Evolutionary conservation across 805 yeast species (phyloP).

Genomic region (Phaffomyces opuntiae): DNA sequence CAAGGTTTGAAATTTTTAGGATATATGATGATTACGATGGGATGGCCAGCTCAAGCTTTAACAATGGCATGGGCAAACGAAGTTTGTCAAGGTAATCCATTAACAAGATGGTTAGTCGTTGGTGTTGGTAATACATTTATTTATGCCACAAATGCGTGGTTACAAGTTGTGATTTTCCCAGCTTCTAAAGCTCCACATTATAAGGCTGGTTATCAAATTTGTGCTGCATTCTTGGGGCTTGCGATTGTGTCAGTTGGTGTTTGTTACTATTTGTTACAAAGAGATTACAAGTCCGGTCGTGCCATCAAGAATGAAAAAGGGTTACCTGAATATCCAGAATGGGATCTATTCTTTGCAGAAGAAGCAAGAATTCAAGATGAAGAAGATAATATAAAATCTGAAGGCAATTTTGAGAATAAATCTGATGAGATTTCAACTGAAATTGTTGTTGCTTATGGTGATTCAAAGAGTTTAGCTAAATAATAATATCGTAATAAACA

Average conservation of each 20-base stretch:
- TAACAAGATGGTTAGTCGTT: constrained; percentile 22
- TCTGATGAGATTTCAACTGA: background rate
- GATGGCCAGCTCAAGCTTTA: constrained; percentile 22
- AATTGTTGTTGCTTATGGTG: background rate
- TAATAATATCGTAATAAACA: too few species aligned
- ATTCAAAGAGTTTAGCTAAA: background rate
- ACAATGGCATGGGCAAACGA: constrained; percentile 26
- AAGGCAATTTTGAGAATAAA: background rate
- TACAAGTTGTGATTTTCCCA: constrained; percentile 28
- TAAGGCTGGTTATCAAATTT: constrained; percentile 26
- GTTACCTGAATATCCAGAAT: constrained; percentile 12
- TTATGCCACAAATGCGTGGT: constrained; percentile 28
- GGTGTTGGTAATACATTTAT: constrained; percentile 28
- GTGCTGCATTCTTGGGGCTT: constrained; percentile 15
- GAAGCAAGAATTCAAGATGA: constrained; percentile 3
- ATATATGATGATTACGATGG: constrained; percentile 15
- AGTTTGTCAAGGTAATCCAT: constrained; percentile 20
- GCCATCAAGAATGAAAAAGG: constrained; percentile 10
- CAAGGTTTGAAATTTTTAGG: constrained; percentile 11
- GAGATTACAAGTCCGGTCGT: constrained; percentile 28
- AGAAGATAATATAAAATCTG: background rate
- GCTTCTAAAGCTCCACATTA: constrained; percentile 29
- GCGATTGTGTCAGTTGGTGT: constrained; percentile 6
- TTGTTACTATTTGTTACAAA: constrained; percentile 27
- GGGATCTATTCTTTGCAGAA: constrained; percentile 9